Conservation (phyloP, 2,329 filamentous ascomycete genomes). For the Teratosphaeria zuluensis region DNA sequence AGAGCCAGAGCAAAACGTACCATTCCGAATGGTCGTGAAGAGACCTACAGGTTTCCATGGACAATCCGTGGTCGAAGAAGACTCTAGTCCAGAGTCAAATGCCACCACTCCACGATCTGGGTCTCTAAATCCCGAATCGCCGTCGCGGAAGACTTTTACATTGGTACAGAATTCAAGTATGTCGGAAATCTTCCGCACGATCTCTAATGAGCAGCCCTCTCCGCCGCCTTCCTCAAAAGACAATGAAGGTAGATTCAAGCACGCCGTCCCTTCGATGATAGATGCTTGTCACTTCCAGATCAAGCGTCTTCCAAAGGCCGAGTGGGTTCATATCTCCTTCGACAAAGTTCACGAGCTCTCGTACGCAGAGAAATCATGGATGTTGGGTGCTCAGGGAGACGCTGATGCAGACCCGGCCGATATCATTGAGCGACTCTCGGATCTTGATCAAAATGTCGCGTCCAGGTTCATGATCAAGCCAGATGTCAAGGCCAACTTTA, state of each 20-base stretch:
- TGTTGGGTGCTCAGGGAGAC: conserved; percentile 20
- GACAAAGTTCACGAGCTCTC: conserved; percentile 20
- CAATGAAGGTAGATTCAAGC: not conserved
- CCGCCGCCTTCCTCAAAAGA: not conserved
- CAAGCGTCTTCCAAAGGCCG: conserved; percentile 13
- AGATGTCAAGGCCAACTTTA: conserved; percentile 22
- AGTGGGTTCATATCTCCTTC: conserved; percentile 13
- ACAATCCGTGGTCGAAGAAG: not conserved
- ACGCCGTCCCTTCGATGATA: not conserved
- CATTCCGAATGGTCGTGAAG: conserved; percentile 12
- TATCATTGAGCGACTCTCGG: conserved; percentile 15
- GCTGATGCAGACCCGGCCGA: conserved; percentile 15
- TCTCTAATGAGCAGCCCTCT: not conserved
- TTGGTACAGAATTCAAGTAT: not conserved
- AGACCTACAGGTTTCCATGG: conserved; percentile 12
- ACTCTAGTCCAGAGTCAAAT: conserved; percentile 7
- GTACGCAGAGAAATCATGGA: conserved; percentile 14
- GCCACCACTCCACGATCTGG: conserved; percentile 2
- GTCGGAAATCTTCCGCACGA: not conserved
- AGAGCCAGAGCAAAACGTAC: not conserved
- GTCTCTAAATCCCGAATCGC: conserved; percentile 2
- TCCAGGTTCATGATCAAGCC: conserved; percentile 24
- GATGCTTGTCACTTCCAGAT: conserved; percentile 13
- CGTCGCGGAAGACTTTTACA: not conserved
- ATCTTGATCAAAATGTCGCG: conserved; percentile 15